phyloP scores from a whole-genome alignment of 768 basidiomycete genomes.

The Hortiboletus flavorubellus region DNA sequence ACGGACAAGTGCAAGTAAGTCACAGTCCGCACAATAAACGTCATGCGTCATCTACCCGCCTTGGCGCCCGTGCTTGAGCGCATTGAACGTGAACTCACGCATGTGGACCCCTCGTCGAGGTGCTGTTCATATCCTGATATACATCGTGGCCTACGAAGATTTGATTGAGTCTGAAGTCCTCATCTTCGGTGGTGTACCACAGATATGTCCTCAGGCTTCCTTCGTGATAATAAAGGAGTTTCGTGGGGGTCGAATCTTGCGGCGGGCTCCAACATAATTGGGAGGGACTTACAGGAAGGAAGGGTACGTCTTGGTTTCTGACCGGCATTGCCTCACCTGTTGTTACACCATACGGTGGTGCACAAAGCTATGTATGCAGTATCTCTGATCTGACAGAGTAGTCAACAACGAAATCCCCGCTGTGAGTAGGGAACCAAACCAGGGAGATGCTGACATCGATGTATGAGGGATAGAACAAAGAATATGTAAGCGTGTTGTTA shows the following conservation, averaged over 20 bases:
- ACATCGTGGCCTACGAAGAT: neutral
- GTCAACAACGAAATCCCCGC: no score
- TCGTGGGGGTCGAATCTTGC: neutral
- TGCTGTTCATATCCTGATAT: constrained; percentile 7
- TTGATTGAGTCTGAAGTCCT: neutral
- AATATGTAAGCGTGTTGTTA: no score
- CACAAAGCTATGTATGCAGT: no score
- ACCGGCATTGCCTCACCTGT: neutral
- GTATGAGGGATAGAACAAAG: no score
- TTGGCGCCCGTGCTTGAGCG: constrained; percentile 7
- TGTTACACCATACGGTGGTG: no score
- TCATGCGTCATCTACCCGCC: constrained; percentile 15
- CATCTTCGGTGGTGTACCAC: neutral
- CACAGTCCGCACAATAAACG: constrained; percentile 13
- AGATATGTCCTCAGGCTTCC: neutral
- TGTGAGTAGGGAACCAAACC: no score
- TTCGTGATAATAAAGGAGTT: neutral
- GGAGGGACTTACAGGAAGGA: neutral
- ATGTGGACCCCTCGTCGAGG: constrained; percentile 9
- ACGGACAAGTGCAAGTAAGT: neutral
- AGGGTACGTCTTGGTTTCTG: neutral
- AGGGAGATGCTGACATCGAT: no score
- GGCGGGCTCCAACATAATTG: neutral
- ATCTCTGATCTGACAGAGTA: no score
- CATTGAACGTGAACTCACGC: constrained; percentile 9